phyloP scores from a whole-genome alignment of 129 eudicot genomes.

The Smallanthus sonchifolius region DNA sequence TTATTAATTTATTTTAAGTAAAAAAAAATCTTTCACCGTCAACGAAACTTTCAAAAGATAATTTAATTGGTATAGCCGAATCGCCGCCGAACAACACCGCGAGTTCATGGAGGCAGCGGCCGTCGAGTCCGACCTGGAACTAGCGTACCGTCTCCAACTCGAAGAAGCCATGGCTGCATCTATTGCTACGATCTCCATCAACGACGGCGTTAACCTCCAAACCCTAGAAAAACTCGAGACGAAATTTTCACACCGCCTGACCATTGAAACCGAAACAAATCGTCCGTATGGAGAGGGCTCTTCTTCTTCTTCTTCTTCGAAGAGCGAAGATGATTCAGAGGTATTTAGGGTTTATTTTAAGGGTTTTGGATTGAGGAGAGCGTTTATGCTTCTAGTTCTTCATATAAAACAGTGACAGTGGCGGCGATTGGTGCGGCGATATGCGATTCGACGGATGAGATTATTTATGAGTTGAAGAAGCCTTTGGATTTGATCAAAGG shows the following conservation, averaged over 20 bases:
- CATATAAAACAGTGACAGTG: not conserved
- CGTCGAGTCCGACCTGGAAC: conserved; percentile 49
- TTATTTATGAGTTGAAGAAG: conserved; percentile 56
- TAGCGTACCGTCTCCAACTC: conserved; percentile 65
- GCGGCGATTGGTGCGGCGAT: conserved; percentile 71
- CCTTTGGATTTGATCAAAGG: conserved; percentile 20
- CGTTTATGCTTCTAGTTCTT: not conserved
- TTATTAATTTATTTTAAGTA: no score
- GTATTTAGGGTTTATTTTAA: conserved; percentile 64
- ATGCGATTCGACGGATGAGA: conserved; percentile 48
- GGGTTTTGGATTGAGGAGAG: conserved; percentile 46
- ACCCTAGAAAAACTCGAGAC: conserved; percentile 29
- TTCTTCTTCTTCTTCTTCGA: conserved; percentile 19
- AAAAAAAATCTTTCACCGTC: no score
- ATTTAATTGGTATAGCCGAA: no score
- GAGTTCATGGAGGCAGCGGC: conserved; percentile 38
- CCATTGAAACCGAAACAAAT: conserved; percentile 37
- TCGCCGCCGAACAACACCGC: conserved; percentile 45
- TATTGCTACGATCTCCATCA: conserved; percentile 20
- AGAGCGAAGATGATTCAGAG: conserved; percentile 14
- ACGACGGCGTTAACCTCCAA: conserved; percentile 18
- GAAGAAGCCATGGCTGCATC: conserved; percentile 78
- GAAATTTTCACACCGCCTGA: conserved; percentile 24
- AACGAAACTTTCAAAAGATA: no score
- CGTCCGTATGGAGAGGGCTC: conserved; percentile 52